These are phyloP conservation scores for Bremia lactucae DNA, from an alignment of 352 stramenopile genomes.

Conservation along the genomic window DNA sequence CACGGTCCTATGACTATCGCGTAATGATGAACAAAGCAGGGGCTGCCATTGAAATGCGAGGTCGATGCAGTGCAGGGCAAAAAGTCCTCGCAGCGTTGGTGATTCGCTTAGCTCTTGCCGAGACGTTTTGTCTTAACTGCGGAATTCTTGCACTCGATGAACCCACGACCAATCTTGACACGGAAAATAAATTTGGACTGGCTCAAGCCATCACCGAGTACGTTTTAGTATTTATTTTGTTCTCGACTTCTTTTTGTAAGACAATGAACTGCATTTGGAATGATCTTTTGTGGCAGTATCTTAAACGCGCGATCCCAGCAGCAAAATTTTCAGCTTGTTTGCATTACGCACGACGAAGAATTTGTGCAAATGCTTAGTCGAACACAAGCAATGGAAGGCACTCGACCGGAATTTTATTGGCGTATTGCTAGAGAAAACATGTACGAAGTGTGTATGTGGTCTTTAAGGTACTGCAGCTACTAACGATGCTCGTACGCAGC, in stretches of 20 bases:
- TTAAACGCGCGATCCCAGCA: slow-evolving; percentile 90
- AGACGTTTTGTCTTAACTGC: slow-evolving; percentile 98
- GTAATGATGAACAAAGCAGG: slow-evolving; percentile 98
- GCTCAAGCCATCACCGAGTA: slow-evolving; percentile 84
- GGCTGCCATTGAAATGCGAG: slow-evolving; percentile 96
- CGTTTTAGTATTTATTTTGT: too few relatives aligned
- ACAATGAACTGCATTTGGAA: too few relatives aligned
- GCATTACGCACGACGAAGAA: slow-evolving; percentile 99
- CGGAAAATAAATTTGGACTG: slow-evolving; percentile 93
- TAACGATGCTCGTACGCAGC: slow-evolving; percentile 20
- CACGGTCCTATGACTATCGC: slow-evolving; percentile 96
- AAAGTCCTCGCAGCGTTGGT: slow-evolving; percentile 92
- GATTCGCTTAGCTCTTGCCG: slow-evolving; percentile 95
- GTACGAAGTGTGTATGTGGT: slow-evolving; percentile 21
- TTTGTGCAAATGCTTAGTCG: slow-evolving; percentile 85
- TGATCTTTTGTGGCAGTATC: too few relatives aligned
- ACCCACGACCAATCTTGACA: slow-evolving; percentile 96
- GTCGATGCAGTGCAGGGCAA: slow-evolving; percentile 97
- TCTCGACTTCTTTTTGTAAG: too few relatives aligned
- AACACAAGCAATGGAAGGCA: slow-evolving; percentile 64
- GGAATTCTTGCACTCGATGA: slow-evolving; percentile 98
- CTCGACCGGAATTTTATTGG: slow-evolving; percentile 77
- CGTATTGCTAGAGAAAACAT: slow-evolving; percentile 73
- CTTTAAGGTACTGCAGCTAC: background rate
- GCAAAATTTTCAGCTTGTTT: slow-evolving; percentile 98